A percentile compares a stretch with the other conserved stretches of the same genome.
Conservation (phyloP, 163 green algal species). For the Scenedesmus sp. region DNA sequence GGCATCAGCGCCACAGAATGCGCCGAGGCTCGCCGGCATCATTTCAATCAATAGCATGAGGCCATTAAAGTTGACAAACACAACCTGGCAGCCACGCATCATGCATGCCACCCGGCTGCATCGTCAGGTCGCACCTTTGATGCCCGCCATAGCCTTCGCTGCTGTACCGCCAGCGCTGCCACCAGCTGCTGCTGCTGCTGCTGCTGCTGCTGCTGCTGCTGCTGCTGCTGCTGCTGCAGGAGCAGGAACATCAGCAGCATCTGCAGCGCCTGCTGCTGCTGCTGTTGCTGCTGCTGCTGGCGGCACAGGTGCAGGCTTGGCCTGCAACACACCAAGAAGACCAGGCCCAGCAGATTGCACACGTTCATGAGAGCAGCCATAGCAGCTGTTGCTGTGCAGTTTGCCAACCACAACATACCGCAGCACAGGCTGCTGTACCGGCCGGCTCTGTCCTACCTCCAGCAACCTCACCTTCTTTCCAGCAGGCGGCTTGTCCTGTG, state of each 20-base stretch:
- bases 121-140: neutral
- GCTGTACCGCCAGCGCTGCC: neutral
- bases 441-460: neutral
- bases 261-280: neutral
- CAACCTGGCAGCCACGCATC: too few relatives aligned
- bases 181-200: neutral
- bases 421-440: neutral
- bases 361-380: neutral
- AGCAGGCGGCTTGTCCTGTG: constrained; percentile 11
- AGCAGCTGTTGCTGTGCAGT: neutral
- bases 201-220: neutral
- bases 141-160: neutral
- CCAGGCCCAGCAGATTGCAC: neutral
- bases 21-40: too few relatives aligned
- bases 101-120: too few relatives aligned
- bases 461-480: constrained; percentile 19
- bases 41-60: too few relatives aligned
- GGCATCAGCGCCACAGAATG: too few relatives aligned
- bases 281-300: neutral
- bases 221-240: neutral
- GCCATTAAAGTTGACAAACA: too few relatives aligned
- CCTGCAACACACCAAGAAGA: neutral
- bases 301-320: neutral
- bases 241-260: neutral
- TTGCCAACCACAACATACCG: neutral